Percentiles rank a stretch among this genome's conserved stretches.
phyloP scores from a whole-genome alignment of 1,139 yeast genomes.

The Wickerhamomyces sp. region DNA sequence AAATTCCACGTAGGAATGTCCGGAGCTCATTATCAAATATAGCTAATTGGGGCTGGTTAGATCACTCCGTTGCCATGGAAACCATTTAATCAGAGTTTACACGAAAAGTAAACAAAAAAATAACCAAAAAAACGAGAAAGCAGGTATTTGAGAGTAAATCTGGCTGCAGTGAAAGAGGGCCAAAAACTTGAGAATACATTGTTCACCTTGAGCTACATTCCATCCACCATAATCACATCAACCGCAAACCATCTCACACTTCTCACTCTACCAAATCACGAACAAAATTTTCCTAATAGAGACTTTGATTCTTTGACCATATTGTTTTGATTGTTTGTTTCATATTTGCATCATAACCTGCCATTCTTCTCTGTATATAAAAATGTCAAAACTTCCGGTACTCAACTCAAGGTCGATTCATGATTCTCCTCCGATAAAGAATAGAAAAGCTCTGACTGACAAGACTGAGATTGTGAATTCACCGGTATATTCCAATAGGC shows the following conservation, averaged over 20 bases:
- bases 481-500: constrained; percentile 9
- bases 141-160: background rate
- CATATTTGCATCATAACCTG: constrained; percentile 2
- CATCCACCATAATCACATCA: too few relatives aligned
- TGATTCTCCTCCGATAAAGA: constrained; percentile 18
- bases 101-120: background rate
- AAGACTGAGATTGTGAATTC: constrained; percentile 14
- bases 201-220: background rate
- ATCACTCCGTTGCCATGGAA: background rate
- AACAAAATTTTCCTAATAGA: background rate
- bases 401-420: constrained; percentile 5
- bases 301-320: too few relatives aligned
- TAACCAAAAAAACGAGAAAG: too few relatives aligned
- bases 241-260: background rate
- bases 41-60: too few relatives aligned
- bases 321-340: constrained; percentile 3
- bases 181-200: background rate
- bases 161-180: background rate
- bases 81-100: background rate
- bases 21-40: too few relatives aligned
- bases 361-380: background rate
- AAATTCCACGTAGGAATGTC: too few relatives aligned
- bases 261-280: background rate
- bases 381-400: constrained; percentile 13
- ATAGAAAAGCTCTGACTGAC: constrained; percentile 17